phyloP scores from a whole-genome alignment of 495 filamentous ascomycete species.

The Neurospora intermedia region DNA sequence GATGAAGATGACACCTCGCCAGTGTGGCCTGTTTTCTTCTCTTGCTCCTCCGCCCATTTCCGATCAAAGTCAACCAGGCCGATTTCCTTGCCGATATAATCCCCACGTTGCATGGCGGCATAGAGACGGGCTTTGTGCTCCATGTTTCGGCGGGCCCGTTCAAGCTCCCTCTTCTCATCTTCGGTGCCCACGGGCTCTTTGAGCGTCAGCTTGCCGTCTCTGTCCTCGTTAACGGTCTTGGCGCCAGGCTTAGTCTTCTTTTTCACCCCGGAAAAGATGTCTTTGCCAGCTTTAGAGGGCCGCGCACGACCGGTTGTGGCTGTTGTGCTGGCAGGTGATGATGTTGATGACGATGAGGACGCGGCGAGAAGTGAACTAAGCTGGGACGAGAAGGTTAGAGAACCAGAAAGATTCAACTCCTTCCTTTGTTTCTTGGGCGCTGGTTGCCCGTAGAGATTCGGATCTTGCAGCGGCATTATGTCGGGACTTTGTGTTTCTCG shows the following conservation, averaged over 20 bases:
- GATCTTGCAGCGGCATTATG: conserved; percentile 42
- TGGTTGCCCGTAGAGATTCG: conserved; percentile 66
- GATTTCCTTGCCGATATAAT: conserved; percentile 45
- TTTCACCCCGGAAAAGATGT: conserved; percentile 55
- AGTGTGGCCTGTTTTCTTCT: conserved; percentile 19
- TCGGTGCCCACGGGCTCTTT: conserved; percentile 31
- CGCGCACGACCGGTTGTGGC: conserved; percentile 48
- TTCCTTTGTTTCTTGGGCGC: conserved; percentile 49
- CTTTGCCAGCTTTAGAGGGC: conserved; percentile 54
- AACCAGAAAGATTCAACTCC: conserved; percentile 57
- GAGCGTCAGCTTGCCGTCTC: conserved; percentile 26
- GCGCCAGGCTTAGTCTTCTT: conserved; percentile 52
- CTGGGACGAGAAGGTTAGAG: conserved; percentile 68
- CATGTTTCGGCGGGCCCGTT: conserved; percentile 64
- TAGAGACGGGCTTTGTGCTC: conserved; percentile 81
- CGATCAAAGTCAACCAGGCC: conserved; percentile 82
- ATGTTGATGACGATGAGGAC: conserved; percentile 24
- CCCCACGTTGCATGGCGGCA: conserved; percentile 69
- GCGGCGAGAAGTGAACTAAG: conserved; percentile 61
- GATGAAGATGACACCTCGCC: conserved; percentile 25
- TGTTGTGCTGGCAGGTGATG: conserved; percentile 5
- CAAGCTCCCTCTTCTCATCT: conserved; percentile 34
- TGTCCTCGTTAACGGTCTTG: conserved; percentile 11
- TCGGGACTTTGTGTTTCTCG: not conserved
- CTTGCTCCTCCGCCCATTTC: conserved; percentile 72